Evolutionary conservation across 768 basidiomycete species (phyloP).

Genomic region (Tremella fuciformis): DNA sequence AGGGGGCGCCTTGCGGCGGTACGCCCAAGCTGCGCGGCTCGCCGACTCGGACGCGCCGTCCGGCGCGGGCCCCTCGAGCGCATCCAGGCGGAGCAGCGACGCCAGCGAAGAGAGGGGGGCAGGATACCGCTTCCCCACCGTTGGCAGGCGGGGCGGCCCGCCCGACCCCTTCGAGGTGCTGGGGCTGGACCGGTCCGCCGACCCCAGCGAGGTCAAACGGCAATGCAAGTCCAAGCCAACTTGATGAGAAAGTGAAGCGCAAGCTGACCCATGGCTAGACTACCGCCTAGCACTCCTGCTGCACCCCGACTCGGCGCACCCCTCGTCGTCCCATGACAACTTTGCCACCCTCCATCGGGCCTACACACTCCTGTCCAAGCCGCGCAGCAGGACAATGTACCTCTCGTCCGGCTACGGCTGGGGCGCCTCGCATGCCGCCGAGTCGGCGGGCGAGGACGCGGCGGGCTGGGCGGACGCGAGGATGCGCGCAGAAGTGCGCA

Average conservation of each 20-base stretch:
- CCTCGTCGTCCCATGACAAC: constrained; percentile 40
- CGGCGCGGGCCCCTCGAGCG: too few relatives aligned
- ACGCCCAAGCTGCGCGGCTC: too few relatives aligned
- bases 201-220: constrained; percentile 38
- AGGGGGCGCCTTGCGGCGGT: too few relatives aligned
- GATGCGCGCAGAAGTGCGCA: constrained; percentile 39
- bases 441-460: neutral
- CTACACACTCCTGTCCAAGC: constrained; percentile 43
- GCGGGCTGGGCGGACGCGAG: constrained; percentile 20
- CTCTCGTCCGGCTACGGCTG: constrained; percentile 46
- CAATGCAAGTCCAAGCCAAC: constrained; percentile 45
- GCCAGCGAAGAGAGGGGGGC: constrained; percentile 11
- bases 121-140: constrained; percentile 34
- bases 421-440: constrained; percentile 7
- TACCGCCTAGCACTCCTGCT: constrained; percentile 48
- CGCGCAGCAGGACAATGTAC: constrained; percentile 31
- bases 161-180: constrained; percentile 48
- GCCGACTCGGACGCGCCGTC: too few relatives aligned
- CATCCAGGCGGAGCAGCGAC: too few relatives aligned
- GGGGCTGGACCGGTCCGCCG: constrained; percentile 35
- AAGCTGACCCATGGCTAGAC: constrained; percentile 22
- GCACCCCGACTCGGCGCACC: constrained; percentile 50
- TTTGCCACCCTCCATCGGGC: constrained; percentile 43
- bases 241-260: too few relatives aligned
- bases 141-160: constrained; percentile 27